phyloP scores from a whole-genome alignment of 192 early-diverging fungal genomes.

The Dispira parvispora region DNA sequence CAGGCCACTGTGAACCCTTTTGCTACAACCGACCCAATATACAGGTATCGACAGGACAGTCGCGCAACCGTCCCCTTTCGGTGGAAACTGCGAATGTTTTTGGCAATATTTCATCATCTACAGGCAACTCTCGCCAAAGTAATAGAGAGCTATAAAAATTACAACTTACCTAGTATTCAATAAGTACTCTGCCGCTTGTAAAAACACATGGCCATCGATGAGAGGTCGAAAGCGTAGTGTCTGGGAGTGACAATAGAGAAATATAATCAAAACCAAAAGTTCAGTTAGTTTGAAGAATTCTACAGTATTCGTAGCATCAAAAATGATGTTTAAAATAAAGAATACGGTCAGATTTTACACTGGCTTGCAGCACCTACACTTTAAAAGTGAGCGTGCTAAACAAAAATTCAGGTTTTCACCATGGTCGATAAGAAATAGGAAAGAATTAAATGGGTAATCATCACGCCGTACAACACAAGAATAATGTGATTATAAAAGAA shows the following conservation, averaged over 20 bases:
- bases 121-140: neutral
- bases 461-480: neutral
- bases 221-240: neutral
- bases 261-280: no score
- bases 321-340: neutral
- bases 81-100: conserved; percentile 7
- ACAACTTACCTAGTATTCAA: neutral
- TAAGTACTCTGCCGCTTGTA: neutral
- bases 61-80: conserved; percentile 3
- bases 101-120: neutral
- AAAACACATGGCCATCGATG: neutral
- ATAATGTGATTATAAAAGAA: neutral
- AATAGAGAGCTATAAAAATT: neutral
- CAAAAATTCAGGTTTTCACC: neutral
- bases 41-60: neutral
- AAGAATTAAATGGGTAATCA: neutral
- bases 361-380: neutral
- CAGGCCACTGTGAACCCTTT: neutral
- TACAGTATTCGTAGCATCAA: neutral
- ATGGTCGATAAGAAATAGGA: neutral
- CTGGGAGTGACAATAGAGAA: no score
- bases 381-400: neutral
- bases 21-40: neutral
- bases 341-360: neutral
- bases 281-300: neutral